Conservation (phyloP, 345 rosid species). For the Pelargonium nanum region DNA sequence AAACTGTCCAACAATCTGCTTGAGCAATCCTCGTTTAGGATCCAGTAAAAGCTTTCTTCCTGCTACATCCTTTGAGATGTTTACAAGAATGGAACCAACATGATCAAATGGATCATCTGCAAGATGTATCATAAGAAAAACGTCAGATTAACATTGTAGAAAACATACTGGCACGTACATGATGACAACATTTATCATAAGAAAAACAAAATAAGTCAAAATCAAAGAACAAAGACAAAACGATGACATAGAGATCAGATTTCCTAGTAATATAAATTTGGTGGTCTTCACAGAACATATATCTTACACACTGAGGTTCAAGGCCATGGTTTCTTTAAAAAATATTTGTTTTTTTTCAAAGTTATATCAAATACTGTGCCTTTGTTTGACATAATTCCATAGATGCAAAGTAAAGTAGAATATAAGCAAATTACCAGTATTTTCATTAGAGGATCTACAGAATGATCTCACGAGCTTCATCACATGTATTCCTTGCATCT, state of each 20-base stretch:
- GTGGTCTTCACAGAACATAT: neutral
- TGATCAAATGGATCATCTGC: conserved; percentile 89
- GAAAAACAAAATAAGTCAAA: conserved; percentile 5
- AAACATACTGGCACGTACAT: no score
- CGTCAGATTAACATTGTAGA: conserved; percentile 5
- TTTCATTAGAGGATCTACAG: conserved; percentile 54
- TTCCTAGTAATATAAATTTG: neutral
- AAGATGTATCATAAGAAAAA: conserved; percentile 10
- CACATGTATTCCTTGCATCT: conserved; percentile 57
- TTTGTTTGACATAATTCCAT: neutral
- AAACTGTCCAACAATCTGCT: conserved; percentile 74
- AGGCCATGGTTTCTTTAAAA: neutral
- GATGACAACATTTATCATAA: conserved; percentile 10
- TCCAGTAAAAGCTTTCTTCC: conserved; percentile 77
- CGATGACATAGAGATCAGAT: neutral
- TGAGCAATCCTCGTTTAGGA: conserved; percentile 63
- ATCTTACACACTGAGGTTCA: neutral
- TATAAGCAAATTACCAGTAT: conserved; percentile 30
- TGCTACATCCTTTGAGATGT: conserved; percentile 71
- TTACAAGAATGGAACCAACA: conserved; percentile 84
- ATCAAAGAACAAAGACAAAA: neutral
- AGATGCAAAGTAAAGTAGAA: conserved; percentile 5
- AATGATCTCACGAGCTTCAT: conserved; percentile 93
- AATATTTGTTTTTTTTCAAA: neutral
- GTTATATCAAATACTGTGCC: neutral